These are phyloP conservation scores for Vitis riparia DNA, from an alignment of 164 flowering plant species.

Conservation along the genomic window DNA sequence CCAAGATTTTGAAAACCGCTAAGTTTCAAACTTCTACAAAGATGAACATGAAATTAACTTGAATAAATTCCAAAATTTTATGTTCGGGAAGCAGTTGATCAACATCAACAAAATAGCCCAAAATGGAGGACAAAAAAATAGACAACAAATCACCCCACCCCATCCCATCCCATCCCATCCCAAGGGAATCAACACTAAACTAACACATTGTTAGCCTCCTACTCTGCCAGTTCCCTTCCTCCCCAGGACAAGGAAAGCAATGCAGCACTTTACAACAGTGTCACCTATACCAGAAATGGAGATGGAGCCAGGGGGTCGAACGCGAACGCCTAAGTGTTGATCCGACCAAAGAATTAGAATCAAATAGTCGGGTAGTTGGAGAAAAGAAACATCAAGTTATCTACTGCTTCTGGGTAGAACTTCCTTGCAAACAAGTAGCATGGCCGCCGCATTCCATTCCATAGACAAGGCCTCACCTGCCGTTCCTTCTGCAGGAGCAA, in stretches of 20 bases:
- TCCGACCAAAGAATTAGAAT: constrained; percentile 44
- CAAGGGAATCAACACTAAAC: constrained; percentile 23
- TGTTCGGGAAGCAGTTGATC: constrained; percentile 12
- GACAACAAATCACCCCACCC: constrained; percentile 10
- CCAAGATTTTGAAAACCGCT: no score
- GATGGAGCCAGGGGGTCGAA: constrained; percentile 20
- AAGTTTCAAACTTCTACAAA: constrained; percentile 13
- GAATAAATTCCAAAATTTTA: constrained; percentile 32
- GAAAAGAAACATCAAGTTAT: constrained; percentile 53
- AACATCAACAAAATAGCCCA: constrained; percentile 16
- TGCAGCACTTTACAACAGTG: constrained; percentile 28
- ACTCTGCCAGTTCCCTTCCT: constrained; percentile 30
- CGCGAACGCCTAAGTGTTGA: constrained; percentile 4
- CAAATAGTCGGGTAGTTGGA: constrained; percentile 59
- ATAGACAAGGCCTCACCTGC: constrained; percentile 49
- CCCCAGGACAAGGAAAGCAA: constrained; percentile 9
- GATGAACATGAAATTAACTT: constrained; percentile 8
- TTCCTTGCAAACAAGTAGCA: constrained; percentile 83
- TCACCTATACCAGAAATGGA: constrained; percentile 22
- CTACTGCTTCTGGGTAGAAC: constrained; percentile 63
- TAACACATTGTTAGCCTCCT: constrained; percentile 22
- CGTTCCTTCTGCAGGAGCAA: constrained; percentile 40
- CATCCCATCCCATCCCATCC: constrained; percentile 3
- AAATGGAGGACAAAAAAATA: constrained; percentile 14
- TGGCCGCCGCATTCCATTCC: constrained; percentile 79